phyloP scores from a whole-genome alignment of 2,329 filamentous ascomycete species.

The Penicillium thymicola region DNA sequence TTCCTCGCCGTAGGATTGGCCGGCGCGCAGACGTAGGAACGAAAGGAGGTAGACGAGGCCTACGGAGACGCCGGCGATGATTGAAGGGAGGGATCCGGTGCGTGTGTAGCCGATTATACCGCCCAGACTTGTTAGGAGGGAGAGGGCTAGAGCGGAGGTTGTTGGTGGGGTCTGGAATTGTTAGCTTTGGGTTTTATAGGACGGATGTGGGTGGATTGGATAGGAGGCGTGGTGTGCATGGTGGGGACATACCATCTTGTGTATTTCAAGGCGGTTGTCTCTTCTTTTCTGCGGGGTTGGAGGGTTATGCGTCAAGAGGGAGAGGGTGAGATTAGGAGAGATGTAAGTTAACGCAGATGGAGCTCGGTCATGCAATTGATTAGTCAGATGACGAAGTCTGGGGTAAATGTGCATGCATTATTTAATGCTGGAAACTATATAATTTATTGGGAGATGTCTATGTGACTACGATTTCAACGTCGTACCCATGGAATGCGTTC shows the following conservation, averaged over 20 bases:
- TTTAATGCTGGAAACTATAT: neutral
- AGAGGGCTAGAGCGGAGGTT: slow-evolving; percentile 72
- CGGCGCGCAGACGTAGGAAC: slow-evolving; percentile 72
- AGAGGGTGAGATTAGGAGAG: neutral
- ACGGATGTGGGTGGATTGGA: neutral
- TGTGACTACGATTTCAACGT: neutral
- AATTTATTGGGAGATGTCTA: neutral
- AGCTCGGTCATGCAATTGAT: slow-evolving; percentile 5
- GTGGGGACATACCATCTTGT: slow-evolving; percentile 22
- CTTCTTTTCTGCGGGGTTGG: neutral
- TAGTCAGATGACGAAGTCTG: slow-evolving; percentile 9
- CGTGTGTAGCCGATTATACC: slow-evolving; percentile 82
- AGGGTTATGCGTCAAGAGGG: neutral
- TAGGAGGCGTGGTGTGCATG: neutral
- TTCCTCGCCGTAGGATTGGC: slow-evolving; percentile 78
- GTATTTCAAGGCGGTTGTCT: neutral
- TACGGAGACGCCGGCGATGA: slow-evolving; percentile 80
- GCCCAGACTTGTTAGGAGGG: slow-evolving; percentile 77
- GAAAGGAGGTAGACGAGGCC: slow-evolving; percentile 75
- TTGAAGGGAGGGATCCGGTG: slow-evolving; percentile 80
- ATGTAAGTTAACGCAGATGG: neutral
- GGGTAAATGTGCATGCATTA: slow-evolving; percentile 5
- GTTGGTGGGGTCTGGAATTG: slow-evolving; percentile 23
- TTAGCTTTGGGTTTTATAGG: neutral
- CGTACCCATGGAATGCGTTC: neutral